Percentiles rank a stretch among this genome's conserved stretches.
Evolutionary conservation across 2,329 filamentous ascomycete species (phyloP).

Genomic region (Cordyceps militaris): DNA sequence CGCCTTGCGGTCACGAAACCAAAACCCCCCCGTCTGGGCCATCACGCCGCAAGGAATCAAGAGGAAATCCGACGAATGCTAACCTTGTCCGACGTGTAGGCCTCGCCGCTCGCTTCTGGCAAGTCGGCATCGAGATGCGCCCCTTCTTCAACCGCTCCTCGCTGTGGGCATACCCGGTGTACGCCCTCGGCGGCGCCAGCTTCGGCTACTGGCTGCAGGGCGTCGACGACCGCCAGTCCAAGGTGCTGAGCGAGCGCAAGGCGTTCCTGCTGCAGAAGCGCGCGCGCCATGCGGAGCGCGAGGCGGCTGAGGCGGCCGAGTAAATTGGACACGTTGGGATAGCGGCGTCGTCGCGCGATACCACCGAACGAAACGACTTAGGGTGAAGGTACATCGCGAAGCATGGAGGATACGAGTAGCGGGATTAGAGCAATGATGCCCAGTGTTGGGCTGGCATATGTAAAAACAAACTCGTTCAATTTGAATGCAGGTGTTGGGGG

Average conservation of each 20-base stretch:
- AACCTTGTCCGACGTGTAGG: conserved; percentile 48
- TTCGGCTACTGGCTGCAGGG: conserved; percentile 97
- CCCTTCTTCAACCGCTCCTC: conserved; percentile 80
- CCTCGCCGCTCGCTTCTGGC: conserved; percentile 86
- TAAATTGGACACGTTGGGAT: too few species aligned
- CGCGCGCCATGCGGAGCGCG: conserved; percentile 50
- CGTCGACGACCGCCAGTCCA: conserved; percentile 75
- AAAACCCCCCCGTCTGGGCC: too few species aligned
- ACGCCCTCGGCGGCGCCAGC: conserved; percentile 75
- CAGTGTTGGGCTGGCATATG: conserved; percentile 2
- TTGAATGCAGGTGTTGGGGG: background rate
- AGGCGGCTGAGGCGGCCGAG: conserved; percentile 23
- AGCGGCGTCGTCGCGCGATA: conserved; percentile 6
- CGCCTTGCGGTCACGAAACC: too few species aligned
- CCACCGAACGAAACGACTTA: background rate
- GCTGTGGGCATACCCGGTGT: conserved; percentile 88
- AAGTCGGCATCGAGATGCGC: conserved; percentile 97
- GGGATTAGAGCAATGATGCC: background rate
- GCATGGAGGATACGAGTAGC: background rate
- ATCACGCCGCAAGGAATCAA: too few species aligned
- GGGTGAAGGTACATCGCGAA: too few species aligned
- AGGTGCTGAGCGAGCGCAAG: conserved; percentile 71
- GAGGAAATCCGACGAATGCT: background rate
- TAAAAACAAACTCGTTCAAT: background rate
- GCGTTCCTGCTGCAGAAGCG: conserved; percentile 81